phyloP scores from a whole-genome alignment of 1,284 basidiomycete genomes.

The Phellinidium pouzarii region DNA sequence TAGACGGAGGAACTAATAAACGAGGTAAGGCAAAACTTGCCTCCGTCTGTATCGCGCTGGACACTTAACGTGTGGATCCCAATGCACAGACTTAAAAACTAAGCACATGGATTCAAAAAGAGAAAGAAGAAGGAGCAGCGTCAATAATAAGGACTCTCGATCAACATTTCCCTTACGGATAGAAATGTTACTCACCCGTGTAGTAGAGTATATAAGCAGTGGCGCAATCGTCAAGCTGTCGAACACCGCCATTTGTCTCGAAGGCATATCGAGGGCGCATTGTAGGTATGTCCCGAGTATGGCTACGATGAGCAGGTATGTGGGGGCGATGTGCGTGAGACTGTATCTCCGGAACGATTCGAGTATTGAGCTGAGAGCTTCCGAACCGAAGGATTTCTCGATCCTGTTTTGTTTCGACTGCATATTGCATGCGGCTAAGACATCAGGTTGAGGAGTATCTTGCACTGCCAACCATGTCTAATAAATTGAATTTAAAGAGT shows the following conservation, averaged over 20 bases:
- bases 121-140: neutral
- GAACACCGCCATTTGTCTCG: neutral
- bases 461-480: slow-evolving; percentile 16
- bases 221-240: slow-evolving; percentile 7
- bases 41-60: slow-evolving; percentile 4
- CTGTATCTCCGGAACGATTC: neutral
- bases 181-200: neutral
- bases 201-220: slow-evolving; percentile 5
- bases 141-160: too few relatives aligned
- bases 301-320: slow-evolving; percentile 4
- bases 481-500: neutral
- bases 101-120: neutral
- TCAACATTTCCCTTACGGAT: too few relatives aligned
- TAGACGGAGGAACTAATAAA: neutral
- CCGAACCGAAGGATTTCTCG: neutral
- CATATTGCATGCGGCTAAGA: neutral
- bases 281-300: slow-evolving; percentile 6
- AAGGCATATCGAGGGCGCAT: neutral
- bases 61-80: slow-evolving; percentile 6
- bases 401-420: neutral
- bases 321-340: slow-evolving; percentile 5
- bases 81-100: slow-evolving; percentile 5
- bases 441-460: neutral
- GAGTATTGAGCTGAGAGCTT: neutral
- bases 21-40: neutral